Evolutionary conservation across 371 early-diverging fungal genomes (phyloP), one percentile per base, ranked within the genome.

Genomic region (Mortierella polycephala): DNA sequence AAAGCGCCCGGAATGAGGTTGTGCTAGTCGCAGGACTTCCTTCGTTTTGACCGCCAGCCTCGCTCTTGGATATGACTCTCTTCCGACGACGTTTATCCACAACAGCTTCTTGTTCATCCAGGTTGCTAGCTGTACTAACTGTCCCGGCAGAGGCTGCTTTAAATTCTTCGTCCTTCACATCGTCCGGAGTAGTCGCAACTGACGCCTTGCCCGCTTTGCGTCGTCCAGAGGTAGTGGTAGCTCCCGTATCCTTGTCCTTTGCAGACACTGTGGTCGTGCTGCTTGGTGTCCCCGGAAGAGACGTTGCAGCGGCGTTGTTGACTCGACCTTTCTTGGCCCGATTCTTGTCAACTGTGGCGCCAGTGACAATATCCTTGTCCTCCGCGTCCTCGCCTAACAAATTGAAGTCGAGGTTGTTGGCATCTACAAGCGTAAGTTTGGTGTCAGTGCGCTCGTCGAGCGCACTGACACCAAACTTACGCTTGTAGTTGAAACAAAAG

Each of bases 401-500:
- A 4, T 21, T 18, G 7, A 40, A 5, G n/a, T 62, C 66, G 18
- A 68, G 47, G 5, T 70, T 80, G 13, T 74, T 69, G 39, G 86
- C 85, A 74, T 88, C n/a, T n/a, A n/a, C n/a, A n/a, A n/a, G n/a
- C n/a, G n/a, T n/a, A n/a, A n/a, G n/a, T n/a, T n/a, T n/a, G n/a
- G n/a, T n/a, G n/a, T n/a, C n/a, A n/a, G n/a, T n/a, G n/a, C n/a
- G n/a, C n/a, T n/a, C 89, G 58, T 88, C 83, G 54, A 89, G 85
- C 0, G 86, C 88, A 69, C 88, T 87, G n/a, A 88, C 84, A 5
- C 90, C 90, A 70, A 83, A 88, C 62, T 88, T 90, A 16, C 89
- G 85, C 52, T 91, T 89, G 65, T 90, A 91, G 66, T 93, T 92
- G 81, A 91, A 88, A 67, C 91, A 93, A 69, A 92, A 92, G 61